Conservation (phyloP, 345 rosid genomes). For the Adansonia digitata region DNA sequence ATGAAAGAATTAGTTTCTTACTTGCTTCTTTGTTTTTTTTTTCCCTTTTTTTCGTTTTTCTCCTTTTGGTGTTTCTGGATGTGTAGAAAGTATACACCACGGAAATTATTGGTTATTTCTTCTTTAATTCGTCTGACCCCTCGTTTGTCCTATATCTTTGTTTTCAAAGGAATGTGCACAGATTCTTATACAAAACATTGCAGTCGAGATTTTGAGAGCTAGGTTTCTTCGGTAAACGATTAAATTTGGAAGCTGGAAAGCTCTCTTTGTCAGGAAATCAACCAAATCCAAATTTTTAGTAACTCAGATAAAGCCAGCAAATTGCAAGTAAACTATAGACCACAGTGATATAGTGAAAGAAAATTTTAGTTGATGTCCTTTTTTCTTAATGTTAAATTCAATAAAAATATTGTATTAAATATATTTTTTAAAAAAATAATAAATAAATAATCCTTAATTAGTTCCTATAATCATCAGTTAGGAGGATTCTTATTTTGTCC, state of each 20-base stretch:
- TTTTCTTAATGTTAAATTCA: no score
- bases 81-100: slow-evolving; percentile 3
- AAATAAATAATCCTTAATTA: no score
- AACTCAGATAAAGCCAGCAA: neutral
- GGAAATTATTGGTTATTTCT: slow-evolving; percentile 8
- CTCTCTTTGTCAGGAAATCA: slow-evolving; percentile 15
- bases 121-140: slow-evolving; percentile 20
- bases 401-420: no score
- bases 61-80: neutral
- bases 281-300: slow-evolving; percentile 8
- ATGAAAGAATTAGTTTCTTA: slow-evolving; percentile 13
- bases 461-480: no score
- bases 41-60: neutral
- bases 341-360: slow-evolving; percentile 6
- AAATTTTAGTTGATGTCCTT: no score
- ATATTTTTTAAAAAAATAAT: no score
- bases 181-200: slow-evolving; percentile 19
- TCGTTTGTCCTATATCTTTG: slow-evolving; percentile 27
- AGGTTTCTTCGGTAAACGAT: slow-evolving; percentile 22
- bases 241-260: slow-evolving; percentile 3
- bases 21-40: neutral
- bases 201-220: slow-evolving; percentile 6
- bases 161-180: slow-evolving; percentile 38
- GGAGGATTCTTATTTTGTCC: no score
- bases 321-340: slow-evolving; percentile 24